A percentile compares a stretch with the other conserved stretches of the same genome.
phyloP scores from a whole-genome alignment of 768 basidiomycete genomes.

The Hemileccinum rubropunctum region DNA sequence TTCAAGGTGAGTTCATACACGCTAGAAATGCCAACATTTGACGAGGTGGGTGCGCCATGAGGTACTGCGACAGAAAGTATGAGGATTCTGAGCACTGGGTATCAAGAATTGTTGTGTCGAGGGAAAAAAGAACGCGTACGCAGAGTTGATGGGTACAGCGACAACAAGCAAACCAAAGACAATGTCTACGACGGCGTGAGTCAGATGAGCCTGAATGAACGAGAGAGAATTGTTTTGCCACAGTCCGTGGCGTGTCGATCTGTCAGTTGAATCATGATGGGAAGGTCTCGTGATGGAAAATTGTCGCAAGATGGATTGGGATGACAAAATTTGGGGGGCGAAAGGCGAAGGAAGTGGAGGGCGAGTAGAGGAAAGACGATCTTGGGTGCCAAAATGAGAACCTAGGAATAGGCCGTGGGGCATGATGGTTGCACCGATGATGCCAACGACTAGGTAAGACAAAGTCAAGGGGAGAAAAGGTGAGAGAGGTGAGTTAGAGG shows the following conservation, averaged over 20 bases:
- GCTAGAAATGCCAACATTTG: constrained; percentile 39
- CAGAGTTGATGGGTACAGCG: constrained; percentile 47
- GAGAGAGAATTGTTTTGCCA: constrained; percentile 32
- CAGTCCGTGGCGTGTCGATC: constrained; percentile 10
- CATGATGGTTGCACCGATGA: constrained; percentile 55
- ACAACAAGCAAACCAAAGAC: constrained; percentile 40
- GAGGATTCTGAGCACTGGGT: no score
- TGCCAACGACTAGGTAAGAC: constrained; percentile 36
- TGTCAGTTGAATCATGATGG: no score
- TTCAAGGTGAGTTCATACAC: constrained; percentile 41
- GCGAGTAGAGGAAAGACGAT: constrained; percentile 23
- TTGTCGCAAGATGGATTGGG: neutral
- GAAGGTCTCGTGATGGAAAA: constrained; percentile 7
- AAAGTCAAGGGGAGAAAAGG: no score
- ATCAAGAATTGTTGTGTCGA: neutral
- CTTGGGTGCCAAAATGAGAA: constrained; percentile 9
- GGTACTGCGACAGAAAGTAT: no score
- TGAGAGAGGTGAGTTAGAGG: constrained; percentile 5
- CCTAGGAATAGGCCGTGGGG: constrained; percentile 59
- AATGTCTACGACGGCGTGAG: constrained; percentile 47
- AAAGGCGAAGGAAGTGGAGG: constrained; percentile 34
- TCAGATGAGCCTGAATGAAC: constrained; percentile 40
- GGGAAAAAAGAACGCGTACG: constrained; percentile 14
- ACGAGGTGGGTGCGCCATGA: constrained; percentile 3
- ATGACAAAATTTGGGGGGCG: neutral